Evolutionary conservation across 176 grass and related monocot species (phyloP).

Genomic region (Dactylis glomerata): DNA sequence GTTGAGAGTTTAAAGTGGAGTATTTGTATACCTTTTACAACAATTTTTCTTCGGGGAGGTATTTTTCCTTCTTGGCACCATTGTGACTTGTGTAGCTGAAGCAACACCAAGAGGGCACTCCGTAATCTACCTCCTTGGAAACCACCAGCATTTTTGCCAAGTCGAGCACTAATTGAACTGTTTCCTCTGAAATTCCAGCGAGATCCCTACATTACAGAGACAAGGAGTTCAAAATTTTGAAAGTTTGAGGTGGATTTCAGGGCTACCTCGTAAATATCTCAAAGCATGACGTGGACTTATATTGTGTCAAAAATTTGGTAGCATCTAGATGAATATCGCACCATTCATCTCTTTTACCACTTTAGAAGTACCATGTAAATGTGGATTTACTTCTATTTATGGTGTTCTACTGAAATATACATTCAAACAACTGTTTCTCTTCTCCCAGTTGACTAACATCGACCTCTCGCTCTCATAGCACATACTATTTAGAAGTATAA

Average conservation of each 20-base stretch:
- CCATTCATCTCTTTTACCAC: neutral
- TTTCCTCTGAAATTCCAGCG: neutral
- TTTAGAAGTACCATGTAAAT: neutral
- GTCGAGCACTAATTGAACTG: neutral
- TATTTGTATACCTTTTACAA: neutral
- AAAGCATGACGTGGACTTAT: neutral
- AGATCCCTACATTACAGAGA: neutral
- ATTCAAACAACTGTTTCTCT: neutral
- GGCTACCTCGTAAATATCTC: neutral
- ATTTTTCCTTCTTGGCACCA: neutral
- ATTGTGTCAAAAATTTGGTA: neutral
- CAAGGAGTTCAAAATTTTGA: too few species aligned
- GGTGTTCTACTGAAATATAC: neutral
- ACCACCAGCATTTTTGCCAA: too few species aligned
- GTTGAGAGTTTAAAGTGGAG: neutral
- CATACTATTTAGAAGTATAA: neutral
- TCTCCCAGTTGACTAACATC: neutral
- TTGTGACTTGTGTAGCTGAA: neutral
- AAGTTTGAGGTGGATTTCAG: neutral
- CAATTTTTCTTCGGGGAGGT: neutral
- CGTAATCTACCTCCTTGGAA: neutral
- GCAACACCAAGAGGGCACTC: neutral
- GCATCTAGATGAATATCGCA: neutral
- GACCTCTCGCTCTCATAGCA: neutral
- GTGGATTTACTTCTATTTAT: neutral